Conservation (phyloP, 371 early-diverging fungal genomes). For the Massospora cicadina region DNA sequence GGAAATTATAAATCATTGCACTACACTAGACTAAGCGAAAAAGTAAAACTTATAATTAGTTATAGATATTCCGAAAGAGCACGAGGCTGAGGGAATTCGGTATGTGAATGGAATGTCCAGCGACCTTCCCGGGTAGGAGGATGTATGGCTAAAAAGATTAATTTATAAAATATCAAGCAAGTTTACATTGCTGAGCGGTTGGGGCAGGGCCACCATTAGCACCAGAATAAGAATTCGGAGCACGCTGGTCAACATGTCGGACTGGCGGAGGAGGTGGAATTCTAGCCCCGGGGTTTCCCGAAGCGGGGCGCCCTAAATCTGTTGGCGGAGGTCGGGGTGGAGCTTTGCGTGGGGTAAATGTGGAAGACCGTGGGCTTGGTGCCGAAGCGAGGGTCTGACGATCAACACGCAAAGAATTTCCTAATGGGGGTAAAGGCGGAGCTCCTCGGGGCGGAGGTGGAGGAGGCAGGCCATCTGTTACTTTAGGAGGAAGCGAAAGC, state of each 20-base stretch:
- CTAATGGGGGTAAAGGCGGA: not conserved
- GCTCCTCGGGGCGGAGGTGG: slow-evolving; percentile 9
- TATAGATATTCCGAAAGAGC: slow-evolving; percentile 6
- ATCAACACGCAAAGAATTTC: not conserved
- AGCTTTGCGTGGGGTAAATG: not conserved
- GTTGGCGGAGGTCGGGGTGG: slow-evolving; percentile 9
- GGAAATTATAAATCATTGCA: too few relatives aligned
- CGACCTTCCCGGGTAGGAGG: slow-evolving; percentile 10
- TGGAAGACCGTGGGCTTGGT: not conserved
- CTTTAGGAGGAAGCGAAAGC: slow-evolving; percentile 1
- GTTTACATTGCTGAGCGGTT: not conserved
- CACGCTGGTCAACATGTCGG: not conserved
- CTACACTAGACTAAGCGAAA: too few relatives aligned
- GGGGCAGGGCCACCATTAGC: not conserved
- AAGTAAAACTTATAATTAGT: too few relatives aligned
- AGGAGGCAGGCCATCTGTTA: not conserved
- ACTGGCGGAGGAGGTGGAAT: slow-evolving; percentile 7
- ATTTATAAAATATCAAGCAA: not conserved
- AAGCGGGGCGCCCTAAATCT: not conserved
- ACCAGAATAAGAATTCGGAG: not conserved
- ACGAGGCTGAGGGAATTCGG: slow-evolving; percentile 7
- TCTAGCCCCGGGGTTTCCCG: slow-evolving; percentile 1
- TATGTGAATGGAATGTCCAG: slow-evolving; percentile 11
- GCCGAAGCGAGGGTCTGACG: not conserved
- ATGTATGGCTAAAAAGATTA: not conserved